Evolutionary conservation across 73 alveolate species (phyloP).

Genomic region (Uronychia setigera): DNA sequence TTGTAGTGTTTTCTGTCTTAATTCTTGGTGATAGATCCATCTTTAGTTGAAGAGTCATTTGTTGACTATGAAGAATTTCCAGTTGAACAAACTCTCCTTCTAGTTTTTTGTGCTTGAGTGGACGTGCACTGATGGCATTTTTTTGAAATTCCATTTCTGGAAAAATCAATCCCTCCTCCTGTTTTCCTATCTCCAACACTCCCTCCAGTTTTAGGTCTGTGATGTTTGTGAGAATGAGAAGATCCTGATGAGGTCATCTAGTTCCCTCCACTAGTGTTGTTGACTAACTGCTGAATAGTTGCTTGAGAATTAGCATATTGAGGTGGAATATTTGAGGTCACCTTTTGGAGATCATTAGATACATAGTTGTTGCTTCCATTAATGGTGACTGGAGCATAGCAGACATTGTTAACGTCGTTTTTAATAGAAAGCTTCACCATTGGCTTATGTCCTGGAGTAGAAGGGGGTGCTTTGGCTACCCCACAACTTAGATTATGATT

Average conservation of each 20-base stretch:
- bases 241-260: background rate
- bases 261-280: no score
- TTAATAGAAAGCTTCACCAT: background rate
- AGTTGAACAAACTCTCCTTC: constrained; percentile 9
- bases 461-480: constrained; percentile 1
- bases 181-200: background rate
- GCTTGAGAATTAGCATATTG: background rate
- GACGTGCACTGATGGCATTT: background rate
- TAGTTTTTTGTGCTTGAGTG: background rate
- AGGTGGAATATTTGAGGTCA: background rate
- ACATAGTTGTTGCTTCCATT: constrained; percentile 6
- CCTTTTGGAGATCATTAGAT: background rate
- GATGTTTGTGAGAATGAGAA: background rate
- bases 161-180: background rate
- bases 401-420: constrained; percentile 3
- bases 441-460: background rate
- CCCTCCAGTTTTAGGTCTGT: background rate
- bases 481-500: constrained; percentile 7
- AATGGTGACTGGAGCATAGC: background rate
- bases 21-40: background rate
- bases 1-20: background rate
- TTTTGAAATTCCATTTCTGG: background rate
- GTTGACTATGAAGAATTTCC: background rate
- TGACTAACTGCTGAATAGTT: background rate
- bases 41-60: background rate